These are phyloP conservation scores for Nothopassalora personata DNA, from an alignment of 2,329 filamentous ascomycete species.

Conservation along the genomic window DNA sequence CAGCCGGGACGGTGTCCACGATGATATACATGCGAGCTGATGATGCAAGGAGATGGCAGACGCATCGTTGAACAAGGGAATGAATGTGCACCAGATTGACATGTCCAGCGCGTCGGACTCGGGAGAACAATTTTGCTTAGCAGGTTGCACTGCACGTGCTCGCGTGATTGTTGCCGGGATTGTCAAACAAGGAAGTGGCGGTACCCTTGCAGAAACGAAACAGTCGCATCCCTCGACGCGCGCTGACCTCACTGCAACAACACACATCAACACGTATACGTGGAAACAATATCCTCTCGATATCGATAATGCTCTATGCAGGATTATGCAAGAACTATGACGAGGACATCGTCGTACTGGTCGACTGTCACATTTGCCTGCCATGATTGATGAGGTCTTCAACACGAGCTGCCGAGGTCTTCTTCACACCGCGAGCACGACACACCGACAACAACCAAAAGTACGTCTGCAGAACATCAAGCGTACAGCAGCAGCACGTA, in stretches of 20 bases:
- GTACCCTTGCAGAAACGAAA: background rate
- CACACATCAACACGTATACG: background rate
- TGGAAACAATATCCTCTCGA: background rate
- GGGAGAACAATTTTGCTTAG: background rate
- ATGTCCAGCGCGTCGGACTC: background rate
- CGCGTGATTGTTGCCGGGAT: background rate
- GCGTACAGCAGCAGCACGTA: background rate
- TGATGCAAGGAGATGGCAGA: slow-evolving; percentile 5
- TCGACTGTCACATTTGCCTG: background rate
- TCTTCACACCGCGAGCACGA: background rate
- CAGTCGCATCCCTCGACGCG: background rate
- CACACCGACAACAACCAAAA: background rate
- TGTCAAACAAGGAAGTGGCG: background rate
- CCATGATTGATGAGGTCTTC: background rate
- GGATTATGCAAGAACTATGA: background rate
- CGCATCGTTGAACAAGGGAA: slow-evolving; percentile 3
- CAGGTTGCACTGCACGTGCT: background rate
- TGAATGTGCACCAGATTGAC: background rate
- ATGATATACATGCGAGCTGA: slow-evolving; percentile 3
- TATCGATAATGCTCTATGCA: background rate
- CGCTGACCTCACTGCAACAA: background rate
- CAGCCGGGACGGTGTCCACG: background rate
- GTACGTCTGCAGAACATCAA: background rate
- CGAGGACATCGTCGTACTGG: background rate
- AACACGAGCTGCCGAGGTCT: background rate